phyloP scores from a whole-genome alignment of 148 eudicot species.

The Amaranthus hypochondriacus region DNA sequence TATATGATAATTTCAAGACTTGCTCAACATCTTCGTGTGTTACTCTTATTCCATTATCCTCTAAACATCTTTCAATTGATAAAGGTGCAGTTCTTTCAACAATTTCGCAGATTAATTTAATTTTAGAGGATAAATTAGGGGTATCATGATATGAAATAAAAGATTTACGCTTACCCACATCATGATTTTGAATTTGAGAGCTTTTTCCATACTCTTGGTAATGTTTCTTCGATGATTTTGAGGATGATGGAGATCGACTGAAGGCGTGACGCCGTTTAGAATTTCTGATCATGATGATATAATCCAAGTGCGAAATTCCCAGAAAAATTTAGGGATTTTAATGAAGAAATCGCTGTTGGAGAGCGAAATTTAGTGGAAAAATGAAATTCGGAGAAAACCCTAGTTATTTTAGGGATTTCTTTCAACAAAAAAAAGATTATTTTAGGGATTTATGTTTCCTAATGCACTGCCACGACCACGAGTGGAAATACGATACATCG shows the following conservation, averaged over 20 bases:
- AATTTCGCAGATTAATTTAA: constrained; percentile 60
- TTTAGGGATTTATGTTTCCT: too few relatives aligned
- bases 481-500: too few relatives aligned
- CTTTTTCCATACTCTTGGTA: constrained; percentile 22
- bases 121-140: constrained; percentile 45
- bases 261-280: constrained; percentile 26
- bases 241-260: constrained; percentile 29
- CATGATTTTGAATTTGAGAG: constrained; percentile 10
- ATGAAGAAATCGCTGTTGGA: not conserved
- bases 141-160: constrained; percentile 41
- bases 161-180: constrained; percentile 35
- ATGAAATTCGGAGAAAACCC: too few relatives aligned
- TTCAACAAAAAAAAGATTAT: too few relatives aligned
- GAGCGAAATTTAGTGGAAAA: too few relatives aligned
- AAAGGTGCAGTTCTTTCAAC: constrained; percentile 39
- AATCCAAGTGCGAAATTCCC: not conserved
- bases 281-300: constrained; percentile 19
- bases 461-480: too few relatives aligned
- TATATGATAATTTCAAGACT: constrained; percentile 52
- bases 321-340: not conserved
- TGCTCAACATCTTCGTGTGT: constrained; percentile 56
- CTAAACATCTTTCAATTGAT: constrained; percentile 45
- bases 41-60: constrained; percentile 39
- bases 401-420: too few relatives aligned
- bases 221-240: constrained; percentile 23